These are phyloP conservation scores for Hygrophoropsis aurantiaca DNA, from an alignment of 768 basidiomycete genomes.

Conservation along the genomic window DNA sequence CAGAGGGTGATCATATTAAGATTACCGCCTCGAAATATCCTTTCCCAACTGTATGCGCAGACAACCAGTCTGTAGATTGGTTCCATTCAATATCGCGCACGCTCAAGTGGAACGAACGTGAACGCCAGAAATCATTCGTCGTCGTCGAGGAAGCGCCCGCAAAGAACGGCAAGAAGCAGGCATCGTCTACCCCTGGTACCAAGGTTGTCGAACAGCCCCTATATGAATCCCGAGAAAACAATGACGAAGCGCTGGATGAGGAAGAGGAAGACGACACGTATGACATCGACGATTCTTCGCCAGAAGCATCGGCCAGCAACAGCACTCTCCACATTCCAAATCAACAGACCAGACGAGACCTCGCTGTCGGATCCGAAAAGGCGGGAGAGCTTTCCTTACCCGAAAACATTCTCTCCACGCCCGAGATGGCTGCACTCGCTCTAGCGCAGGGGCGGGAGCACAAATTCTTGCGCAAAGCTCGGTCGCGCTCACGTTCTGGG, in stretches of 20 bases:
- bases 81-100: slow-evolving; percentile 96
- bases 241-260: slow-evolving; percentile 50
- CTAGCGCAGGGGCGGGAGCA: slow-evolving; percentile 30
- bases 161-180: slow-evolving; percentile 32
- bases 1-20: slow-evolving; percentile 99
- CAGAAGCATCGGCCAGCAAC: slow-evolving; percentile 39
- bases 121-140: slow-evolving; percentile 98
- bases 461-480: slow-evolving; percentile 22
- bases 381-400: slow-evolving; percentile 21
- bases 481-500: slow-evolving; percentile 33
- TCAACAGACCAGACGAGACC: slow-evolving; percentile 13
- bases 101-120: slow-evolving; percentile 98
- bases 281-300: slow-evolving; percentile 91
- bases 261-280: slow-evolving; percentile 76
- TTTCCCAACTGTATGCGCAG: slow-evolving; percentile 97
- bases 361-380: slow-evolving; percentile 25
- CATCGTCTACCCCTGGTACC: slow-evolving; percentile 16
- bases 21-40: slow-evolving; percentile 96
- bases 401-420: slow-evolving; percentile 24
- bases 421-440: slow-evolving; percentile 31
- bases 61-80: slow-evolving; percentile 98
- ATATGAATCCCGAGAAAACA: slow-evolving; percentile 41
- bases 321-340: slow-evolving; percentile 4
- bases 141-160: slow-evolving; percentile 87
- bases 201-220: slow-evolving; percentile 16